phyloP scores from a whole-genome alignment of 768 basidiomycete genomes.

The Russula lepida region DNA sequence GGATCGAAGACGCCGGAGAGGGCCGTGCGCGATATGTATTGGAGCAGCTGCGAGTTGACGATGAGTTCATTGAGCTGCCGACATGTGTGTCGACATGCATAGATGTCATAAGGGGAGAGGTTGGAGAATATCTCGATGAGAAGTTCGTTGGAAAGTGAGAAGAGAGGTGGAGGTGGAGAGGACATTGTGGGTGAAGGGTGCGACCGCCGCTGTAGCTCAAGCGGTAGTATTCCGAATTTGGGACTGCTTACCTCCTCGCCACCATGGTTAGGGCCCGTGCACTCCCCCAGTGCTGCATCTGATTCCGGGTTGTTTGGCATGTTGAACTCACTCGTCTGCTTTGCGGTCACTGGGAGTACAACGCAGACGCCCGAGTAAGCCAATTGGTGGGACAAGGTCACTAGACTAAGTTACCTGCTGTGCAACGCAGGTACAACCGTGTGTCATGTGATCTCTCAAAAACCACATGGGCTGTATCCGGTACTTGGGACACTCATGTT shows the following conservation, averaged over 20 bases:
- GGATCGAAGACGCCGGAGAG: constrained; percentile 12
- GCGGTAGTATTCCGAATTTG: neutral
- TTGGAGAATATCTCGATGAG: constrained; percentile 3
- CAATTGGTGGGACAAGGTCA: too few species aligned
- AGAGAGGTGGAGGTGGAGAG: neutral
- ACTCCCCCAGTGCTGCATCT: neutral
- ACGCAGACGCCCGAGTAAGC: neutral
- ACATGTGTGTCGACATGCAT: neutral
- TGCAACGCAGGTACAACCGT: too few species aligned
- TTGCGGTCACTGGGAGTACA: neutral
- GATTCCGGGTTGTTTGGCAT: neutral
- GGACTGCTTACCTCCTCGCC: neutral
- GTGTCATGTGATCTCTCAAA: too few species aligned
- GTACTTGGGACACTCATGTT: too few species aligned
- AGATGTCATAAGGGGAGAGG: neutral
- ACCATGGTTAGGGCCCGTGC: neutral
- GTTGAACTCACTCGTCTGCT: neutral
- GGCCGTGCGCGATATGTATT: constrained; percentile 6
- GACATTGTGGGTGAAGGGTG: neutral
- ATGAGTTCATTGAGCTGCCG: constrained; percentile 1
- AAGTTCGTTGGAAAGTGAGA: constrained; percentile 9
- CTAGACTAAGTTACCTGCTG: too few species aligned
- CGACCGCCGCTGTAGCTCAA: neutral
- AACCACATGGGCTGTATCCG: too few species aligned
- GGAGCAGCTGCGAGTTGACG: neutral